Conservation (phyloP, 768 basidiomycete genomes). For the Solioccasus polychromus region DNA sequence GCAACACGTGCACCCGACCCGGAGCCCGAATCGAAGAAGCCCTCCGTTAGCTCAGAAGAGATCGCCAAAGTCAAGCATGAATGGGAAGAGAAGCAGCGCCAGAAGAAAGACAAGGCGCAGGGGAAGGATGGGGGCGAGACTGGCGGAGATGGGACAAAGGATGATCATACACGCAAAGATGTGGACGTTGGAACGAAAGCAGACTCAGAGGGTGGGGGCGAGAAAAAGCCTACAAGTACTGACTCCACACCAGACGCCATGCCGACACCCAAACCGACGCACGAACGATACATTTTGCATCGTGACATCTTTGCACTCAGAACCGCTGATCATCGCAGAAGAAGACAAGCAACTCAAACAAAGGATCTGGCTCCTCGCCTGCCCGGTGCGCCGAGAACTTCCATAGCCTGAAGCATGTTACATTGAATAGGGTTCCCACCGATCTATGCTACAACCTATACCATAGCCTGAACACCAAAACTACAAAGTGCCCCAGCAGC, state of each 20-base stretch:
- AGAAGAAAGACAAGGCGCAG: slow-evolving; percentile 54
- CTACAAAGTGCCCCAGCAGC: slow-evolving; percentile 73
- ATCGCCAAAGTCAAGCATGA: slow-evolving; percentile 75
- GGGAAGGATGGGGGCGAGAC: slow-evolving; percentile 36
- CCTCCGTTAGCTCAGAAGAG: slow-evolving; percentile 56
- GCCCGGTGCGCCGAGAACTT: slow-evolving; percentile 53
- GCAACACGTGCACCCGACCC: slow-evolving; percentile 48
- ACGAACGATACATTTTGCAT: slow-evolving; percentile 80
- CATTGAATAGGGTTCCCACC: background rate
- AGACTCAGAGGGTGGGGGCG: slow-evolving; percentile 29
- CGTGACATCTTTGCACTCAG: slow-evolving; percentile 82
- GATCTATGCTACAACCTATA: slow-evolving; percentile 42
- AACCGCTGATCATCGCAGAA: slow-evolving; percentile 67
- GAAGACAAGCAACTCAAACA: slow-evolving; percentile 61
- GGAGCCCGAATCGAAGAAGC: slow-evolving; percentile 36
- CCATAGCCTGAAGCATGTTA: slow-evolving; percentile 1
- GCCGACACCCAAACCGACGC: slow-evolving; percentile 43
- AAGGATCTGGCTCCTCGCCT: slow-evolving; percentile 70
- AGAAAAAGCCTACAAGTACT: slow-evolving; percentile 19
- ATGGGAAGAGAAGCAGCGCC: slow-evolving; percentile 73
- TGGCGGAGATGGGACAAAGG: slow-evolving; percentile 35
- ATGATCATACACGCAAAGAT: slow-evolving; percentile 16
- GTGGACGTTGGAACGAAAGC: slow-evolving; percentile 34
- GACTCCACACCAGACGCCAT: slow-evolving; percentile 22
- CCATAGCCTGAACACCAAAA: slow-evolving; percentile 69